Evolutionary conservation across 2,329 filamentous ascomycete species (phyloP), one percentile per base, ranked within the genome.

Genomic region (Aspergillus spinulosporus): DNA sequence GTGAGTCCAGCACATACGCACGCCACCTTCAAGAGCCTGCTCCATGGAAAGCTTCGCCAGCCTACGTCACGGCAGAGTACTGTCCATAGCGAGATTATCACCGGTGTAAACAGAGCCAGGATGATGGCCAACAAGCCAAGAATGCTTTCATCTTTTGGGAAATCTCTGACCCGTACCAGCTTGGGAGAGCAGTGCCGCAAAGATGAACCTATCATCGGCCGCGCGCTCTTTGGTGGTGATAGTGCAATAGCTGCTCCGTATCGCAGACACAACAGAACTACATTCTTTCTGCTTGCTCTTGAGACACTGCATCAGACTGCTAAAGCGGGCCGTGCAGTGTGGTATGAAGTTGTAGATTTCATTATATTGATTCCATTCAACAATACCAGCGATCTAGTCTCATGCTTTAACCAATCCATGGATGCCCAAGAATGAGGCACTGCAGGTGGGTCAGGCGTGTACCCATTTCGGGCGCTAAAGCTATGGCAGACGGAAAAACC

Each of bases 1-100:
- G 89, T 87, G 1, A 97, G 80, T 63, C 96, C 92, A 4, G 89
- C 90, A 21, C 92, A 21, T 21, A 21, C 21, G 87, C 3, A 99
- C 86, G 69, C 99, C 94, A 8, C 88, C 86, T 65, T 90, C 86
- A 40, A 96, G 76, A 4, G 95, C 89, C 12, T 83, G 75, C 50
- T 99, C 94, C 82, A 95, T 88, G 0, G 91, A 89, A 43, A 96
- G 75, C 8, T 88, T 87, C 0, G 92, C 94, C 2, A 99, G 83
- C 63, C 87, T 88, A 8, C 99, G 79, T 59, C 80, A 82, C 42
- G 80, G 79, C 46, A 85, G 77, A 31, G 80, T 84, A 36, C 79
- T 78, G 2, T 83, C 82, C 66, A 80, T 76, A 11, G 73, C 74
- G 7, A 85, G 82, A 58, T 85, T 82, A 45, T 79, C 78, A 52